Percentiles rank a stretch among this genome's conserved stretches.
These are phyloP conservation scores for Fusarium clavum DNA, from an alignment of 2,329 filamentous ascomycete species.

Conservation along the genomic window DNA sequence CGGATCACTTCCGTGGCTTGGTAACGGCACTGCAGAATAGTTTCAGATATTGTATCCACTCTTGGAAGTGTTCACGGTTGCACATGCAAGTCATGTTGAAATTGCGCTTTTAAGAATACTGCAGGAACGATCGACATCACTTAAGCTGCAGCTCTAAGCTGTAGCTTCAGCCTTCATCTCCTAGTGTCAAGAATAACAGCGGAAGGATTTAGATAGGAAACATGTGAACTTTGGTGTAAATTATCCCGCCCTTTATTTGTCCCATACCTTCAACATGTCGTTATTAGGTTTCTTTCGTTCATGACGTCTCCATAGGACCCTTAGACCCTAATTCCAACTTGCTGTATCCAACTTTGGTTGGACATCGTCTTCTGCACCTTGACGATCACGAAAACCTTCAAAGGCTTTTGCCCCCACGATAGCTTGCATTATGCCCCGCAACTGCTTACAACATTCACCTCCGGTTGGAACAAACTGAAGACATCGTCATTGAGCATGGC, in stretches of 20 bases:
- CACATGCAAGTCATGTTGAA: neutral
- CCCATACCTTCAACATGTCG: rapidly evolving
- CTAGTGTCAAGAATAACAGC: rapidly evolving
- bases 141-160: neutral
- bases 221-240: rapidly evolving
- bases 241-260: neutral
- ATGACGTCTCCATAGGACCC: neutral
- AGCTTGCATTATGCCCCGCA: neutral
- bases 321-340: neutral
- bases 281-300: neutral
- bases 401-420: rapidly evolving
- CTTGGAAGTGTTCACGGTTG: neutral
- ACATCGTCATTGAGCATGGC: neutral
- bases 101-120: neutral
- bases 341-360: neutral
- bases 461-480: neutral
- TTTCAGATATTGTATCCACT: neutral
- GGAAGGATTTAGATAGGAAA: neutral
- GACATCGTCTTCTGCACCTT: neutral
- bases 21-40: neutral
- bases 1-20: neutral
- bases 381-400: neutral
- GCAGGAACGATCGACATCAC: neutral
- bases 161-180: neutral
- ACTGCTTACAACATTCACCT: neutral